A percentile compares a stretch with the other conserved stretches of the same genome.
Conservation (phyloP, 2,329 filamentous ascomycete genomes). For the Pestalotiopsis fici region DNA sequence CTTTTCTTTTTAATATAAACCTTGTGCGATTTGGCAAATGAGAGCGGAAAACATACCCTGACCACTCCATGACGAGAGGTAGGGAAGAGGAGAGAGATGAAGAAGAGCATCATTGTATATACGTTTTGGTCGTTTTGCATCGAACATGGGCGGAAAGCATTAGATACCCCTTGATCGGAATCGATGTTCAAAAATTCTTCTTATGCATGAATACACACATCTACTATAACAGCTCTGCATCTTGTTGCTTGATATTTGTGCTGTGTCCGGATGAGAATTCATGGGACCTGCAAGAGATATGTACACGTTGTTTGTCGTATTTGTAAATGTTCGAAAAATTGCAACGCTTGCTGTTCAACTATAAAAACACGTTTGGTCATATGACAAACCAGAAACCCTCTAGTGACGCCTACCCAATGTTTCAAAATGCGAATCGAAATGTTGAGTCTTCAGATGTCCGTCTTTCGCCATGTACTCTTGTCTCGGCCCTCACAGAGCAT, state of each 20-base stretch:
- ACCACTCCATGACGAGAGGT: background rate
- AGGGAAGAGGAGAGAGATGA: background rate
- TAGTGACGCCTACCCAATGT: background rate
- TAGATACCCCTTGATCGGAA: slow-evolving; percentile 6
- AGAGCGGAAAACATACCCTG: background rate
- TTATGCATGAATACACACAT: background rate
- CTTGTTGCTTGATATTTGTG: background rate
- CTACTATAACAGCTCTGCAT: background rate
- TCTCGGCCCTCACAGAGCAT: background rate
- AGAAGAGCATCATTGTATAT: background rate
- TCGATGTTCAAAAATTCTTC: background rate
- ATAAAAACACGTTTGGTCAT: background rate
- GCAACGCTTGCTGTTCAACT: background rate
- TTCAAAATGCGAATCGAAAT: background rate
- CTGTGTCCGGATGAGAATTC: background rate
- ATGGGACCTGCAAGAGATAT: background rate
- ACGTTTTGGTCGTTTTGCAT: background rate
- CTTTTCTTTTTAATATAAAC: background rate
- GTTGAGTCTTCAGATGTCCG: background rate
- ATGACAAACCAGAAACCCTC: background rate
- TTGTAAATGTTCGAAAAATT: background rate
- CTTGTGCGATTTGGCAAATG: background rate
- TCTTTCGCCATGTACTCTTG: background rate
- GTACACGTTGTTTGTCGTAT: background rate
- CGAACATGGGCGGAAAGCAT: background rate